Evolutionary conservation across 495 filamentous ascomycete species (phyloP).

Genomic region (Daldinia caldariorum): DNA sequence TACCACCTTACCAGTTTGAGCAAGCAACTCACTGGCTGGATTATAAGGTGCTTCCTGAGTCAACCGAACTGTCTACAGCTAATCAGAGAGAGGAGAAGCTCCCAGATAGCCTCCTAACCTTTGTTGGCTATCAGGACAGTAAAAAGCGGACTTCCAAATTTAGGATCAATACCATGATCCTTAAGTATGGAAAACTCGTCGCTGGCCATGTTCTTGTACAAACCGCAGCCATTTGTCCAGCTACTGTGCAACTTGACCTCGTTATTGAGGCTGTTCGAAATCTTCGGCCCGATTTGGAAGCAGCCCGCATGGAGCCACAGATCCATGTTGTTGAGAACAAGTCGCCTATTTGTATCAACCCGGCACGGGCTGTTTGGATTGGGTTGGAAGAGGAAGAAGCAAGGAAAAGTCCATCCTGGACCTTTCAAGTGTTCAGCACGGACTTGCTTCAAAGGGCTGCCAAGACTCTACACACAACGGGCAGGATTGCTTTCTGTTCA

Average conservation of each 20-base stretch:
- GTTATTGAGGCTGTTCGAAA: constrained; percentile 59
- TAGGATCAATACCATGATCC: constrained; percentile 57
- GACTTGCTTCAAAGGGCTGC: constrained; percentile 33
- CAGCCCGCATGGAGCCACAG: constrained; percentile 46
- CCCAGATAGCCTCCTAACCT: constrained; percentile 49
- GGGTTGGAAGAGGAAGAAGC: constrained; percentile 42
- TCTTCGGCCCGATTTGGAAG: constrained; percentile 47
- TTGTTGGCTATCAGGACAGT: constrained; percentile 56
- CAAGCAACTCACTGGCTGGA: constrained; percentile 50
- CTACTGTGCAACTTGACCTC: constrained; percentile 58
- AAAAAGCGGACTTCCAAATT: constrained; percentile 52
- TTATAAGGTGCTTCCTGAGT: constrained; percentile 40
- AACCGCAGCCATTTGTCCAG: constrained; percentile 61
- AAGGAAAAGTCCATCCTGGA: constrained; percentile 30
- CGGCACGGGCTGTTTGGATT: constrained; percentile 52
- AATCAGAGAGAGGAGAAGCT: constrained; percentile 28
- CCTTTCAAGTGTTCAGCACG: constrained; percentile 38
- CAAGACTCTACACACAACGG: constrained; percentile 44
- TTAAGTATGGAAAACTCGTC: constrained; percentile 53
- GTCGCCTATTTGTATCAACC: constrained; percentile 54
- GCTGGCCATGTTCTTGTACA: constrained; percentile 57
- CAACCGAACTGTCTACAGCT: not conserved
- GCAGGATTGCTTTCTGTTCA: constrained; percentile 47
- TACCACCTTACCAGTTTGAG: constrained; percentile 60
- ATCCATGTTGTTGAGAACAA: constrained; percentile 54